Evolutionary conservation across 768 basidiomycete species (phyloP).

Genomic region (Suillus sp.): DNA sequence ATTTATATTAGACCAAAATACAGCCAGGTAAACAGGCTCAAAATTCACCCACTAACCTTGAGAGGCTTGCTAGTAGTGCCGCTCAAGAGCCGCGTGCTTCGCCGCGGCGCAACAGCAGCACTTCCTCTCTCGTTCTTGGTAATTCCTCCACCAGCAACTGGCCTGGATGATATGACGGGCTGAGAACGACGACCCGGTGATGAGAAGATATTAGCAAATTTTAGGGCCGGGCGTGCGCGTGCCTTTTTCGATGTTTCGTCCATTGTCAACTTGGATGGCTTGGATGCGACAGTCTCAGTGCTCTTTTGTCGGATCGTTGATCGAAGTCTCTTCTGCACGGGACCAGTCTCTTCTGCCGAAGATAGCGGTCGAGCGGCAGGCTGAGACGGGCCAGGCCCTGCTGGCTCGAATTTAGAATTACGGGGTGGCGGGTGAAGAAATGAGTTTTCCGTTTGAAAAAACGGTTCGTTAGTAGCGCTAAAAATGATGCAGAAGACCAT

Average conservation of each 20-base stretch:
- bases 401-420: constrained; percentile 42
- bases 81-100: constrained; percentile 73
- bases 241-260: constrained; percentile 86
- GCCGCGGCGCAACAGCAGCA: constrained; percentile 55
- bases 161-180: constrained; percentile 67
- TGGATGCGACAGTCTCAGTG: constrained; percentile 50
- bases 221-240: constrained; percentile 87
- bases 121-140: constrained; percentile 52
- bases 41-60: constrained; percentile 49
- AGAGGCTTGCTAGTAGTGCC: constrained; percentile 53
- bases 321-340: constrained; percentile 73
- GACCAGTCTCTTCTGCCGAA: constrained; percentile 81
- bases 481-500: constrained; percentile 14
- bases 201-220: constrained; percentile 88
- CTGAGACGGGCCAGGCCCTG: constrained; percentile 44
- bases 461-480: constrained; percentile 60
- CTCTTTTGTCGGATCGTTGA: constrained; percentile 60
- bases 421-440: constrained; percentile 53
- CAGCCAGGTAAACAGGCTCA: constrained; percentile 4
- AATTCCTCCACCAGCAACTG: constrained; percentile 40
- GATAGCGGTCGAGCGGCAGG: constrained; percentile 68
- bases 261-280: constrained; percentile 59
- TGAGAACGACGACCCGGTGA: constrained; percentile 79
- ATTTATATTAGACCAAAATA: constrained; percentile 24
- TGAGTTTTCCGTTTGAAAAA: constrained; percentile 57